Evolutionary conservation across 2,329 filamentous ascomycete genomes (phyloP).

Genomic region (Aureobasidium sp.): DNA sequence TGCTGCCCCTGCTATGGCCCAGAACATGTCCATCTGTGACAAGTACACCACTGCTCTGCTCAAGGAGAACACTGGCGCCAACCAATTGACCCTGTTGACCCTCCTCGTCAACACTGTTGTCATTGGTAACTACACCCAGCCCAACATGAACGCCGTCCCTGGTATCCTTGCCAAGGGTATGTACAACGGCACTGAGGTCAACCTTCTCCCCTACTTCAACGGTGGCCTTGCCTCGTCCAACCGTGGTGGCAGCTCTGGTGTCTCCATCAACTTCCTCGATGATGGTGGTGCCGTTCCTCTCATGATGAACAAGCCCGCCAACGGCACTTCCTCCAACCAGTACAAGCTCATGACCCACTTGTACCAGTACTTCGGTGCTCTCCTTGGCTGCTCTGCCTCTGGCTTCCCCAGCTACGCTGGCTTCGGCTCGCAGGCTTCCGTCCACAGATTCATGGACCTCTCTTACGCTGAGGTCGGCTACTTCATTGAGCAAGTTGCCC

Average conservation of each 20-base stretch:
- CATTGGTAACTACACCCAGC: constrained; percentile 43
- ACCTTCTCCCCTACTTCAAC: constrained; percentile 54
- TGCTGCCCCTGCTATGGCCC: constrained; percentile 24
- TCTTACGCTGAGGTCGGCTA: constrained; percentile 46
- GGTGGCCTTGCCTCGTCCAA: constrained; percentile 50
- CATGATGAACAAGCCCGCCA: constrained; percentile 49
- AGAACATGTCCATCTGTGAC: constrained; percentile 53
- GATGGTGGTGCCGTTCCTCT: constrained; percentile 51
- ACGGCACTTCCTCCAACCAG: constrained; percentile 46
- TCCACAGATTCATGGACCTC: constrained; percentile 54
- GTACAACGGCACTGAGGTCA: constrained; percentile 46
- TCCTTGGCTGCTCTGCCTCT: constrained; percentile 49
- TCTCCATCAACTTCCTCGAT: constrained; percentile 54
- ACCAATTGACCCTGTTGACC: constrained; percentile 50
- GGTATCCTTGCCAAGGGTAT: constrained; percentile 50
- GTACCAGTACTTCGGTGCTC: constrained; percentile 54
- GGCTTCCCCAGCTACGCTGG: constrained; percentile 47
- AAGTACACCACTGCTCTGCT: constrained; percentile 56
- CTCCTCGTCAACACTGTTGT: constrained; percentile 57
- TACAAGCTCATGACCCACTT: constrained; percentile 53
- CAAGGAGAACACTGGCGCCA: constrained; percentile 51
- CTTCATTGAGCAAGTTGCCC: constrained; percentile 53
- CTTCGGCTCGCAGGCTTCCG: constrained; percentile 42
- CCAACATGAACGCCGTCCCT: constrained; percentile 48
- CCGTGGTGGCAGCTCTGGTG: constrained; percentile 38